These are phyloP conservation scores for Plectosphaerella cucumerina DNA, from an alignment of 2,329 filamentous ascomycete genomes.

Conservation along the genomic window DNA sequence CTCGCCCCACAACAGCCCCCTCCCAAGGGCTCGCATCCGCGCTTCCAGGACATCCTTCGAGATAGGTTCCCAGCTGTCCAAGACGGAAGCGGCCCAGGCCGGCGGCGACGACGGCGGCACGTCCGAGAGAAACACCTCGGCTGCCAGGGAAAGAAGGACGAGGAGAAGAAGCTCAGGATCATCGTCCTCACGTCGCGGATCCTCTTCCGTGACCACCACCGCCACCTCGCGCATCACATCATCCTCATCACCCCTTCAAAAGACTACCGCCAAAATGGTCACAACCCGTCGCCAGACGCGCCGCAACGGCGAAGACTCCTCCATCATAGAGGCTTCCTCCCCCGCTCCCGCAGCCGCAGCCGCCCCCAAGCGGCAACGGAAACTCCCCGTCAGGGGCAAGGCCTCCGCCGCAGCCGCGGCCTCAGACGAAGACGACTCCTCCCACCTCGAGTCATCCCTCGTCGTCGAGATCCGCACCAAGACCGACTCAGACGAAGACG, in stretches of 20 bases:
- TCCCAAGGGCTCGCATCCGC: too few relatives aligned
- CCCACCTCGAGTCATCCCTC: conserved; percentile 1
- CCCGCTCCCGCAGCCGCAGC: not conserved
- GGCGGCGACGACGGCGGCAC: not conserved
- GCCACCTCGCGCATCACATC: not conserved
- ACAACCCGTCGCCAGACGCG: conserved; percentile 3
- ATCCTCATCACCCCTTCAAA: not conserved
- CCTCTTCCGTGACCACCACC: not conserved
- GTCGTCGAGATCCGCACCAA: not conserved
- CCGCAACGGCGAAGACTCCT: not conserved
- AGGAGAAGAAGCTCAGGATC: not conserved
- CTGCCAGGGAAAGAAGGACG: too few relatives aligned
- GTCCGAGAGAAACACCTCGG: not conserved
- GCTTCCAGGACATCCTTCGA: not conserved
- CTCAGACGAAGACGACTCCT: conserved; percentile 1
- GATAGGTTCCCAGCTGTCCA: not conserved
- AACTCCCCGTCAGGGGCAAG: conserved; percentile 12
- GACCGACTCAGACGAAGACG: not conserved
- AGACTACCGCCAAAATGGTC: not conserved
- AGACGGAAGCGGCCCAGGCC: not conserved
- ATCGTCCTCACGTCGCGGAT: not conserved
- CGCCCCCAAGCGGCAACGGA: conserved; percentile 10
- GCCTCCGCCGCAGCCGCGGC: not conserved
- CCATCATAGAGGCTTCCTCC: not conserved
- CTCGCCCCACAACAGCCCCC: too few relatives aligned